Evolutionary conservation across 768 basidiomycete species (phyloP).

Genomic region (Austroboletus eburneus): DNA sequence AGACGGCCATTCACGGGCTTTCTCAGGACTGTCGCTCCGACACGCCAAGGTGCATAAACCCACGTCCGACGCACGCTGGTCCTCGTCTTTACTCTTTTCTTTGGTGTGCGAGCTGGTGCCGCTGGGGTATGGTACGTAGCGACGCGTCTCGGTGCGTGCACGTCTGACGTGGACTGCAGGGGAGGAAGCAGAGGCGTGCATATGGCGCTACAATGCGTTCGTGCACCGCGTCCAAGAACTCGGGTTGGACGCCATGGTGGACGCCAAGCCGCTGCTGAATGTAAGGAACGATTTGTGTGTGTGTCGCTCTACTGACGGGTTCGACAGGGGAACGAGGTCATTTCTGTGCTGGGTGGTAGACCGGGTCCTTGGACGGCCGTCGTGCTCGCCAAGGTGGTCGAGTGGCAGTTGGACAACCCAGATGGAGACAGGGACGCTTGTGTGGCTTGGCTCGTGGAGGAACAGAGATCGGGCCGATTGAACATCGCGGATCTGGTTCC

Average conservation of each 20-base stretch:
- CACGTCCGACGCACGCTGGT: conserved; percentile 62
- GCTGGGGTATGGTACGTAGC: conserved; percentile 43
- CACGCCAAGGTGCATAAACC: conserved; percentile 63
- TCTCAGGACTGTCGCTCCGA: conserved; percentile 62
- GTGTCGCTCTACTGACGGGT: neutral
- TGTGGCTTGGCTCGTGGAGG: conserved; percentile 59
- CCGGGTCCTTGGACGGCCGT: conserved; percentile 70
- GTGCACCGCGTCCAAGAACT: conserved; percentile 56
- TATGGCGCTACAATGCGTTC: conserved; percentile 66
- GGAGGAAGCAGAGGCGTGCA: conserved; percentile 41
- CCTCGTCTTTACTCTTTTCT: conserved; percentile 68
- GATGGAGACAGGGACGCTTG: conserved; percentile 63
- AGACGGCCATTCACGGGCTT: neutral
- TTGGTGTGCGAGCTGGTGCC: conserved; percentile 66
- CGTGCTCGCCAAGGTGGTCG: conserved; percentile 60
- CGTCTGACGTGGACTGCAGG: conserved; percentile 38
- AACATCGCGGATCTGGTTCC: conserved; percentile 24
- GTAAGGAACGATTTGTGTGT: conserved; percentile 45
- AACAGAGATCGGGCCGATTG: conserved; percentile 47
- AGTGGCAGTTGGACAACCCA: conserved; percentile 87
- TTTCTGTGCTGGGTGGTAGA: conserved; percentile 47
- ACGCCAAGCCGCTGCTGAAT: conserved; percentile 71
- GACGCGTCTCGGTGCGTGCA: conserved; percentile 9
- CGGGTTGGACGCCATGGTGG: conserved; percentile 53
- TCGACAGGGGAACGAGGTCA: conserved; percentile 67